Conservation (phyloP, 1,284 basidiomycete genomes). For the Naganishia cerealis region DNA sequence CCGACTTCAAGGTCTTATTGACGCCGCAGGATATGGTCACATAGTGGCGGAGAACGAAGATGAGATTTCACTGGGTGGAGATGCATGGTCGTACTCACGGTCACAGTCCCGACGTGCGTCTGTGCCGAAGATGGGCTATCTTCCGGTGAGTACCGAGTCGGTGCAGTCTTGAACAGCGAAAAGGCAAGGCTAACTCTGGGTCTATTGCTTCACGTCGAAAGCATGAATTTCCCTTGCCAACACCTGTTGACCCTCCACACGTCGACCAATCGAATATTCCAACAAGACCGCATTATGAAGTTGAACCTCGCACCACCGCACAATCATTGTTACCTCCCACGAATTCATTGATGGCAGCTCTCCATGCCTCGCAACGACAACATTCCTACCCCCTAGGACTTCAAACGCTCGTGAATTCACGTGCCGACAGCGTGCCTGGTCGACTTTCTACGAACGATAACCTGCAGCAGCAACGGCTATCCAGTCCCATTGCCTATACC, state of each 20-base stretch:
- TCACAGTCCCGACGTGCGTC: background rate
- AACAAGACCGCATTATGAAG: background rate
- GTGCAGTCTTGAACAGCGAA: background rate
- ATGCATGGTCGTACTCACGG: slow-evolving; percentile 1
- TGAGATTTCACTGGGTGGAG: slow-evolving; percentile 4
- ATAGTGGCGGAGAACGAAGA: slow-evolving; percentile 5
- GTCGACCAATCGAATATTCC: background rate
- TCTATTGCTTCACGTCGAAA: no score
- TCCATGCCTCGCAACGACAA: background rate
- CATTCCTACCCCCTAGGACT: background rate
- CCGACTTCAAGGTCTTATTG: background rate
- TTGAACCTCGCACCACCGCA: background rate
- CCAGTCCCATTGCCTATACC: slow-evolving; percentile 35
- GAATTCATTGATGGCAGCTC: background rate
- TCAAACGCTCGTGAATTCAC: background rate
- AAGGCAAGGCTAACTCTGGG: background rate
- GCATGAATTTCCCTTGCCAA: background rate
- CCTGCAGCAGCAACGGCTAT: slow-evolving; percentile 47
- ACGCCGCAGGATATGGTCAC: background rate
- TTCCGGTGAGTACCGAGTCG: background rate
- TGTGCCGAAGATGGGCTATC: background rate
- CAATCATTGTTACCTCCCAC: background rate
- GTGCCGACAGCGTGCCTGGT: background rate
- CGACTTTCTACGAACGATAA: slow-evolving; percentile 75
- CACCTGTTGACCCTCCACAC: background rate